Evolutionary conservation across 345 rosid species (phyloP), one percentile per base, ranked within the genome.

Genomic region (Hypericum perforatum): DNA sequence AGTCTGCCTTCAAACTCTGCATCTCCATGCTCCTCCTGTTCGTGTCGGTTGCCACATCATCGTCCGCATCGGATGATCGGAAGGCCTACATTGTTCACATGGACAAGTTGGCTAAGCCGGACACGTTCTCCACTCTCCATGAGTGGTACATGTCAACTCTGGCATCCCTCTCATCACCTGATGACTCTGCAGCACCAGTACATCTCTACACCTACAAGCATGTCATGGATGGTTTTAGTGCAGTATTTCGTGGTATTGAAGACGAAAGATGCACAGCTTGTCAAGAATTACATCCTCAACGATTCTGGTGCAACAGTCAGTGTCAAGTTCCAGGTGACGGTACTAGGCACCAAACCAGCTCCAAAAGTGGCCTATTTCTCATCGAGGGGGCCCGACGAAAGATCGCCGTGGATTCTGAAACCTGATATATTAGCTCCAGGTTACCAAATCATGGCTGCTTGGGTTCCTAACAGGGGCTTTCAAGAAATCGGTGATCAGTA

Each of bases 351-450:
- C 8, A 64, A 66, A 57, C 74, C 83, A 53, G 66, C 73, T 36
- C 81, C 79, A 8, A 54, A 56, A 49, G 79, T 78, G 8, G 75
- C 70, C n/a, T 14, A 40, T 14, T 77, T 73, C 56, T 73, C 73
- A 0, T 64, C 79, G 1, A 56, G 70, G 58, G 83, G 79, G n/a
- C 82, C 77, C 0, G 70, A 65, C 29, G 29, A 2, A 4, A 53
- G 52, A 54, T 72, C 79, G 14, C 79, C 79, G 3, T 69, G 77
- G 67, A 56, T 76, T 10, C 58, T 78, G 37, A 76, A 81, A 56
- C 79, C 83, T 0, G 78, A 78, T 44, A n/a, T 75, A 6, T 32
- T 81, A 39, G 79, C 79, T 22, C 76, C 78, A 0, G 78, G 79
- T 2, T 71, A 71, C 14, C 62, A 78, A 41, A 59, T 75, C n/a